Percentiles rank a stretch among this genome's conserved stretches.
Evolutionary conservation across 2,329 filamentous ascomycete species (phyloP).

Genomic region (Xylariaceae sp.): DNA sequence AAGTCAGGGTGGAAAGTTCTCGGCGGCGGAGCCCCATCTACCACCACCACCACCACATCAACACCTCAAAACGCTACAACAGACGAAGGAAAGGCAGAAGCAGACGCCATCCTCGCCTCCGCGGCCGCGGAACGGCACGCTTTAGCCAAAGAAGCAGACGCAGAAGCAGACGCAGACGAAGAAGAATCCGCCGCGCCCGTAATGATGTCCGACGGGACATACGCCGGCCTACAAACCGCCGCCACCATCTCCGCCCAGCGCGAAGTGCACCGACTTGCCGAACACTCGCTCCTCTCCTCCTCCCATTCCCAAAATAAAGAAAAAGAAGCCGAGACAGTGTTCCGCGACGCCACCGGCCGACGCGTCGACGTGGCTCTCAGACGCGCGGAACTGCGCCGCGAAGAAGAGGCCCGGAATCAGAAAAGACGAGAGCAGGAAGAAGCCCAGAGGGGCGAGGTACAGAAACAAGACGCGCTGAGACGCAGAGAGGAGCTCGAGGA

Average conservation of each 20-base stretch:
- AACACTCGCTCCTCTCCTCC: no score
- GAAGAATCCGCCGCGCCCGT: constrained; percentile 32
- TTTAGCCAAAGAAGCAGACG: constrained; percentile 41
- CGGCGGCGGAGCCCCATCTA: constrained; percentile 48
- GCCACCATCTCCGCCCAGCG: constrained; percentile 68
- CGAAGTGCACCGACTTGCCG: constrained; percentile 50
- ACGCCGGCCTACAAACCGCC: constrained; percentile 81
- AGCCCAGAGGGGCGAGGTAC: constrained; percentile 78
- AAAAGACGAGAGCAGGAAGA: constrained; percentile 65
- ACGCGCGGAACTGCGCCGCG: constrained; percentile 73
- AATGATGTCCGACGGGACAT: constrained; percentile 84
- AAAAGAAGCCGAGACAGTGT: constrained; percentile 70
- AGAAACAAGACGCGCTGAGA: constrained; percentile 61
- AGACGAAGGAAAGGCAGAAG: no score
- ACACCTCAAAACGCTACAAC: constrained; percentile 61
- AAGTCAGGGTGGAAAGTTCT: constrained; percentile 77
- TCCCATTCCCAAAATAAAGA: constrained; percentile 20
- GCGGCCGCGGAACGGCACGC: constrained; percentile 55
- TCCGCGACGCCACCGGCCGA: constrained; percentile 90
- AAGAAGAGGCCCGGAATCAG: constrained; percentile 64
- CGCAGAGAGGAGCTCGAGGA: constrained; percentile 67
- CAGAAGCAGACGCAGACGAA: constrained; percentile 41
- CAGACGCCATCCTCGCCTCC: constrained; percentile 74
- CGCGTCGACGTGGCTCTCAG: constrained; percentile 91
- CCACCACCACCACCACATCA: constrained; percentile 22